phyloP scores from a whole-genome alignment of 148 eudicot genomes.

The Rhododendron vialii region DNA sequence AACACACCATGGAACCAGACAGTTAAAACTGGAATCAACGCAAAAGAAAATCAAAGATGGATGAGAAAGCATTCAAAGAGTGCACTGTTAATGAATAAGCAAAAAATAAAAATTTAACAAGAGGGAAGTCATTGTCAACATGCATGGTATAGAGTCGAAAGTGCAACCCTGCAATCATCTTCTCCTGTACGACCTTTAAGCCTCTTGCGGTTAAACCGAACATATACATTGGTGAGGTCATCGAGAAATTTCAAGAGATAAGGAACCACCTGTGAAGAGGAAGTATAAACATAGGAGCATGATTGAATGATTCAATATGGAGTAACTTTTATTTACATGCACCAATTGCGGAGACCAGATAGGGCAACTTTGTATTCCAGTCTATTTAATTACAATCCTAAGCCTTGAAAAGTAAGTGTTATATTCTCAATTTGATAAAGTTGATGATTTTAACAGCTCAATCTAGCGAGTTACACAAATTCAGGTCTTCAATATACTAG shows the following conservation, averaged over 20 bases:
- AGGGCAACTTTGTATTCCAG: not conserved
- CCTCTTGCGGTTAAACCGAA: too few species aligned
- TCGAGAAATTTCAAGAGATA: conserved; percentile 80
- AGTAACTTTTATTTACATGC: not conserved
- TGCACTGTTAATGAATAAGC: too few species aligned
- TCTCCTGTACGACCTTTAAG: too few species aligned
- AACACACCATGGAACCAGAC: too few species aligned
- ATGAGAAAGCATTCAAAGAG: too few species aligned
- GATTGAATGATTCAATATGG: not conserved
- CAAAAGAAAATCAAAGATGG: too few species aligned
- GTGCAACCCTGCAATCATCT: too few species aligned
- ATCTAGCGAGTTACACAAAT: not conserved
- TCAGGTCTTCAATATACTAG: not conserved
- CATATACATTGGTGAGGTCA: too few species aligned
- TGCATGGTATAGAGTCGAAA: too few species aligned
- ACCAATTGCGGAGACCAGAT: not conserved
- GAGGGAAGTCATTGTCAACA: too few species aligned
- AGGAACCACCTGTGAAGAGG: conserved; percentile 69
- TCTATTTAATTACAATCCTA: not conserved
- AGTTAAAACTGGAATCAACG: too few species aligned
- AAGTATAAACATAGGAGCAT: conserved; percentile 3
- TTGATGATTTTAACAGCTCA: not conserved
- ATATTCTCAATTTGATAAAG: not conserved
- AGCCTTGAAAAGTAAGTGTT: not conserved
- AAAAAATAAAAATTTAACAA: too few species aligned